phyloP scores from a whole-genome alignment of 202 grass and related monocot genomes.

The Hordeum pubiflorum region DNA sequence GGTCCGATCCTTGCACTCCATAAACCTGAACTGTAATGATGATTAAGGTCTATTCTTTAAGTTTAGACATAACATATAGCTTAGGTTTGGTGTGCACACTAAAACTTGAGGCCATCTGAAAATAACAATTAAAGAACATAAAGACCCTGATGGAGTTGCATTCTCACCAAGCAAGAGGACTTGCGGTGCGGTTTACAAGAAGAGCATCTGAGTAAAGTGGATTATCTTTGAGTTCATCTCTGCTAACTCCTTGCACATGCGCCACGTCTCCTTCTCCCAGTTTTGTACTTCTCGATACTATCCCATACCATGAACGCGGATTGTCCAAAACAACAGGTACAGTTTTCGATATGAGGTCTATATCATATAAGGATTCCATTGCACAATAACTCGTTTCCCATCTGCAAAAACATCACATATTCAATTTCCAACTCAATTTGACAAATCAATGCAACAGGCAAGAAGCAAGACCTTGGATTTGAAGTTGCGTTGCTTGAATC shows the following conservation, averaged over 20 bases:
- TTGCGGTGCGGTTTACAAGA: conserved; percentile 84
- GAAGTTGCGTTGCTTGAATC: conserved; percentile 36
- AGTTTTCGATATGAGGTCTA: conserved; percentile 67
- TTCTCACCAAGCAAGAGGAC: conserved; percentile 84
- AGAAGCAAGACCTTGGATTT: conserved; percentile 46
- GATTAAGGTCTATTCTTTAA: conserved; percentile 38
- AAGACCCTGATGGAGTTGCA: not conserved
- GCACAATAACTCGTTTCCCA: conserved; percentile 67
- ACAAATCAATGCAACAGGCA: not conserved
- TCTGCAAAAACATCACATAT: conserved; percentile 3
- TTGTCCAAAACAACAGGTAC: conserved; percentile 81
- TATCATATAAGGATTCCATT: conserved; percentile 87
- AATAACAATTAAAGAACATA: not conserved
- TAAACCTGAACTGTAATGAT: conserved; percentile 94
- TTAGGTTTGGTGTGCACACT: not conserved
- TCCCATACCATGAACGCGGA: conserved; percentile 53
- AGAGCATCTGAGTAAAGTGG: conserved; percentile 56
- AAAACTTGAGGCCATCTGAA: not conserved
- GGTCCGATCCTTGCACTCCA: conserved; percentile 91
- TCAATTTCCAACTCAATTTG: not conserved
- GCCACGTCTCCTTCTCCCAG: conserved; percentile 54
- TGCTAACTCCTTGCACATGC: conserved; percentile 62
- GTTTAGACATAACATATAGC: not conserved
- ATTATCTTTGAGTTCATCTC: conserved; percentile 67
- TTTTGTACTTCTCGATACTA: conserved; percentile 70